Evolutionary conservation across 2,329 filamentous ascomycete genomes (phyloP).

Genomic region (Sporothrix euskadiensis): DNA sequence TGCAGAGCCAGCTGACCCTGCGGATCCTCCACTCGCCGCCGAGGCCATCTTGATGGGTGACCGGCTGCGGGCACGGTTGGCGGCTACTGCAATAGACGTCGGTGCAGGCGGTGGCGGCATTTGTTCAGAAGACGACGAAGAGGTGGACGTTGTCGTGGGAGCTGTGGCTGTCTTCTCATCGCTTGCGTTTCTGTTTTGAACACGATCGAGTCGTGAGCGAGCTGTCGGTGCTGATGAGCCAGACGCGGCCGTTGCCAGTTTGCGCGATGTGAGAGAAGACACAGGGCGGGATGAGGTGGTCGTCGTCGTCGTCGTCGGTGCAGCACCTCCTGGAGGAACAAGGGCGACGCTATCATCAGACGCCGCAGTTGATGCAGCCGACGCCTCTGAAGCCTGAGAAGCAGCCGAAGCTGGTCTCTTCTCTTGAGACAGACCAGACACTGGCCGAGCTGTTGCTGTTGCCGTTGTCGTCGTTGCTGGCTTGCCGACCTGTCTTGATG

Average conservation of each 20-base stretch:
- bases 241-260: constrained; percentile 6
- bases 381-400: constrained; percentile 24
- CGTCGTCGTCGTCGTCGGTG: background rate
- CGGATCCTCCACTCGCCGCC: constrained; percentile 7
- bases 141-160: constrained; percentile 31
- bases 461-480: background rate
- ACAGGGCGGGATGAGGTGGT: constrained; percentile 7
- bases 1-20: background rate
- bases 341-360: constrained; percentile 6
- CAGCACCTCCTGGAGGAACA: constrained; percentile 5
- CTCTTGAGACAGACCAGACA: constrained; percentile 35
- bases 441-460: background rate
- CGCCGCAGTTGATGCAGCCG: background rate
- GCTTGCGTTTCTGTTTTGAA: background rate
- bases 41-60: constrained; percentile 32
- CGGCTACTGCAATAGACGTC: background rate
- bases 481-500: background rate
- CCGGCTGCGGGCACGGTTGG: constrained; percentile 29
- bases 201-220: constrained; percentile 6
- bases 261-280: background rate
- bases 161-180: background rate
- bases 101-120: constrained; percentile 20
- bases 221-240: background rate
- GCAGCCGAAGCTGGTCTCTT: constrained; percentile 30
- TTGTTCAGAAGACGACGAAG: constrained; percentile 11